These are phyloP conservation scores for Cryptococcus jaspeensis DNA, from an alignment of 1,284 basidiomycete genomes.

Conservation along the genomic window DNA sequence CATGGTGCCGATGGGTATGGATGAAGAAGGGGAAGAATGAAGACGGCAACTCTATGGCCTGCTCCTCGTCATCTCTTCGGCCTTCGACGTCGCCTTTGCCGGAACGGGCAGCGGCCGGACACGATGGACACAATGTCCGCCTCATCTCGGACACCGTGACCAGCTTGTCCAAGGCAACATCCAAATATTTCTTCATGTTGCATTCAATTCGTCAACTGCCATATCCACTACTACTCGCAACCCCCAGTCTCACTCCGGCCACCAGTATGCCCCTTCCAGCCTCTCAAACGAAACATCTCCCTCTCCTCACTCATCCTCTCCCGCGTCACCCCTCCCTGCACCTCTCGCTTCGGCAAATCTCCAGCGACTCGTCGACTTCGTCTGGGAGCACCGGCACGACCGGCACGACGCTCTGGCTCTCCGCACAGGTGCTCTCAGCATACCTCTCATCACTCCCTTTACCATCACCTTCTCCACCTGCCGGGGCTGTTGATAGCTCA, in stretches of 20 bases:
- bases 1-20: background rate
- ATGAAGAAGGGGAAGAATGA: background rate
- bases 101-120: too few relatives aligned
- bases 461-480: conserved; percentile 19
- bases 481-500: conserved; percentile 19
- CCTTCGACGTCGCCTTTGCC: background rate
- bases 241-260: background rate
- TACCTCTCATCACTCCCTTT: conserved; percentile 56
- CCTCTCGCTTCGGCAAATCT: conserved; percentile 27
- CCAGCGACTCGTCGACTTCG: conserved; percentile 13
- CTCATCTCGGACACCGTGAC: too few relatives aligned
- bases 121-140: too few relatives aligned
- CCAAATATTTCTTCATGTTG: too few relatives aligned
- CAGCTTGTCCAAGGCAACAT: too few relatives aligned
- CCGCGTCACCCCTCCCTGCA: conserved; percentile 34
- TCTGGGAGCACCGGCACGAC: conserved; percentile 56
- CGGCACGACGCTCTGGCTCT: conserved; percentile 85
- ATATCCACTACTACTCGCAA: too few relatives aligned
- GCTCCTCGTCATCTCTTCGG: background rate
- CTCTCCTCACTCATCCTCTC: conserved; percentile 58
- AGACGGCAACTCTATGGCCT: background rate
- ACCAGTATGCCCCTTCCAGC: conserved; percentile 15
- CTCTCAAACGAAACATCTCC: conserved; percentile 62
- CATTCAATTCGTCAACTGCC: too few relatives aligned
- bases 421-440: conserved; percentile 68